These are phyloP conservation scores for Phytopythium ostracodes DNA, from an alignment of 352 stramenopile species.

Conservation along the genomic window DNA sequence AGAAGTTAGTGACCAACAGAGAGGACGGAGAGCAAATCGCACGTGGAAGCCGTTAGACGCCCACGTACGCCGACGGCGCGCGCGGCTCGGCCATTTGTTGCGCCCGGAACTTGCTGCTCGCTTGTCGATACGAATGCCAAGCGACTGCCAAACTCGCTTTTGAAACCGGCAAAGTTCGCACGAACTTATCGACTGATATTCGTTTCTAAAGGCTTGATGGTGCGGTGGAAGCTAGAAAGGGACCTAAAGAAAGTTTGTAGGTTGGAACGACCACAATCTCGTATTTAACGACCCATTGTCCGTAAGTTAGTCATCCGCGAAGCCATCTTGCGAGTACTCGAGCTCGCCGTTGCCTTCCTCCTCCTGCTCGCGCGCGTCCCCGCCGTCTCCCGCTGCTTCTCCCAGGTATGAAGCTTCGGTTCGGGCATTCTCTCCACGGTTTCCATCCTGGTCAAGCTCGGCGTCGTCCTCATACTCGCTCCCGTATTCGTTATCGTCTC, in stretches of 20 bases:
- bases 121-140: no score
- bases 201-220: no score
- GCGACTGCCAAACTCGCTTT: neutral
- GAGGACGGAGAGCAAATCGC: neutral
- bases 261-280: neutral
- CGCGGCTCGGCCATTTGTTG: neutral
- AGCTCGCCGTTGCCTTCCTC: neutral
- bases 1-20: neutral
- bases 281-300: neutral
- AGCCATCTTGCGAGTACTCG: conserved; percentile 43
- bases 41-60: neutral
- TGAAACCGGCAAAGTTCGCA: conserved; percentile 1
- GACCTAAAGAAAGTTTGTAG: neutral
- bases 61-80: neutral
- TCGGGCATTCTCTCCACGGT: conserved; percentile 1
- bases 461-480: conserved; percentile 38
- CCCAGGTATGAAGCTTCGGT: neutral
- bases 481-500: conserved; percentile 22
- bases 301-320: conserved; percentile 15
- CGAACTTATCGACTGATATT: neutral
- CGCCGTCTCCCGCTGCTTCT: conserved; percentile 9
- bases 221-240: neutral
- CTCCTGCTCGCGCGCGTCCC: conserved; percentile 12
- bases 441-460: conserved; percentile 12
- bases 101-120: no score